These are phyloP conservation scores for Tilletia indica DNA, from an alignment of 1,284 basidiomycete genomes.

Conservation along the genomic window DNA sequence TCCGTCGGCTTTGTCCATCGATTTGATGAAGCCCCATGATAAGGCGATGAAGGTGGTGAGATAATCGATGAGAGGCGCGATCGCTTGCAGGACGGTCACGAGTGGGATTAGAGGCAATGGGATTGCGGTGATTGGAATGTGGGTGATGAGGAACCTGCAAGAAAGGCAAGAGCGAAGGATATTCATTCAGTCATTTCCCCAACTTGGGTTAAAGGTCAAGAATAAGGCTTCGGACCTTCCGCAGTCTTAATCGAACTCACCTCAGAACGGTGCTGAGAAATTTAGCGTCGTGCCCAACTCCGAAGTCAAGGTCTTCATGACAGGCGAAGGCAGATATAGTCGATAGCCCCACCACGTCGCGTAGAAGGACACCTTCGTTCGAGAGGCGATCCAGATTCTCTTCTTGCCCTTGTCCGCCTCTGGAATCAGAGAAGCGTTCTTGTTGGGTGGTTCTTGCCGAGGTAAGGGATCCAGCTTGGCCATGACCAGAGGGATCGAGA, in stretches of 20 bases:
- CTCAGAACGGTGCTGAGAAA: slow-evolving; percentile 36
- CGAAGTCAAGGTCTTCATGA: slow-evolving; percentile 32
- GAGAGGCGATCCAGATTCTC: slow-evolving; percentile 41
- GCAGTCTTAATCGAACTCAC: slow-evolving; percentile 8
- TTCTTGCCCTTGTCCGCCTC: slow-evolving; percentile 33
- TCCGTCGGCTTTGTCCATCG: slow-evolving; percentile 72
- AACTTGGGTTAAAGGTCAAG: slow-evolving; percentile 18
- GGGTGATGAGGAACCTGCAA: slow-evolving; percentile 21
- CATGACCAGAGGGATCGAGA: slow-evolving; percentile 28
- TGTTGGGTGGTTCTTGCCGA: slow-evolving; percentile 26
- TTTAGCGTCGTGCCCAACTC: slow-evolving; percentile 45
- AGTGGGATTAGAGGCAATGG: slow-evolving; percentile 32
- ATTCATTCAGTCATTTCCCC: no score
- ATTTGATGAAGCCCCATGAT: slow-evolving; percentile 71
- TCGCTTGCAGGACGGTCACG: slow-evolving; percentile 44
- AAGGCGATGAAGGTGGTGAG: slow-evolving; percentile 72
- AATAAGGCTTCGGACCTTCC: not conserved
- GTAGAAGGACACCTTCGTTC: slow-evolving; percentile 38
- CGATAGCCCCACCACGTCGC: slow-evolving; percentile 48
- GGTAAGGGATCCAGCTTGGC: slow-evolving; percentile 47
- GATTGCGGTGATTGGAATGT: slow-evolving; percentile 26
- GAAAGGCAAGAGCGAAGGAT: not conserved
- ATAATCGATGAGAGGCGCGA: slow-evolving; percentile 71
- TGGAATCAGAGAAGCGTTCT: not conserved
- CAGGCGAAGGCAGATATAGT: slow-evolving; percentile 41